A percentile compares a stretch with the other conserved stretches of the same genome.
Evolutionary conservation across 2,329 filamentous ascomycete species (phyloP).

Genomic region (Fusarium multiceps): DNA sequence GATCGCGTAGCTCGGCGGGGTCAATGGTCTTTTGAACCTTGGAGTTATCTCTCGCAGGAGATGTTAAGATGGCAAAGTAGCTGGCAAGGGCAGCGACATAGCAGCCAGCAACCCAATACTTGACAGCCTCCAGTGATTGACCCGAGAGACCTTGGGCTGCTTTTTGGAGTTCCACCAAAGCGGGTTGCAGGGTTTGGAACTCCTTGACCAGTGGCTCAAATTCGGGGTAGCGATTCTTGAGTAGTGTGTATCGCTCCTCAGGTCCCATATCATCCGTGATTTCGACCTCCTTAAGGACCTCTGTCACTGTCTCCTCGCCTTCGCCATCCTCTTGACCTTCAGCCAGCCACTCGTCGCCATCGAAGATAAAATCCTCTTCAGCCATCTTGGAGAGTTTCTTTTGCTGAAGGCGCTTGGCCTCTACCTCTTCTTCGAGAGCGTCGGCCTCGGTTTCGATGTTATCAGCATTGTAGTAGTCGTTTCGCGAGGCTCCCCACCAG

Average conservation of each 20-base stretch:
- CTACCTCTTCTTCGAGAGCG: constrained; percentile 90
- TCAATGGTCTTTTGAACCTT: constrained; percentile 70
- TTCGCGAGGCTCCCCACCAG: constrained; percentile 88
- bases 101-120: constrained; percentile 83
- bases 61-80: constrained; percentile 95
- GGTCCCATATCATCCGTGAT: constrained; percentile 82
- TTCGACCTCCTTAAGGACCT: constrained; percentile 85
- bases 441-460: constrained; percentile 71
- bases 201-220: constrained; percentile 88
- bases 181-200: constrained; percentile 76
- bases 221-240: constrained; percentile 88
- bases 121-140: constrained; percentile 72
- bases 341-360: constrained; percentile 85
- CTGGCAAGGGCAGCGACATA: constrained; percentile 89
- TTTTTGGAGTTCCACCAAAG: constrained; percentile 68
- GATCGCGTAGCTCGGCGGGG: constrained; percentile 84
- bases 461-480: constrained; percentile 95
- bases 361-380: constrained; percentile 92
- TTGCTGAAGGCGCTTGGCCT: constrained; percentile 87
- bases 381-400: constrained; percentile 91
- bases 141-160: constrained; percentile 64
- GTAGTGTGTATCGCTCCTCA: constrained; percentile 78
- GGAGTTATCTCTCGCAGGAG: constrained; percentile 71
- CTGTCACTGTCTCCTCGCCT: constrained; percentile 75
- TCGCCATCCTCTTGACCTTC: constrained; percentile 63